These are phyloP conservation scores for Pontederia crassipes DNA, from an alignment of 176 grass and related monocot genomes.

Conservation along the genomic window DNA sequence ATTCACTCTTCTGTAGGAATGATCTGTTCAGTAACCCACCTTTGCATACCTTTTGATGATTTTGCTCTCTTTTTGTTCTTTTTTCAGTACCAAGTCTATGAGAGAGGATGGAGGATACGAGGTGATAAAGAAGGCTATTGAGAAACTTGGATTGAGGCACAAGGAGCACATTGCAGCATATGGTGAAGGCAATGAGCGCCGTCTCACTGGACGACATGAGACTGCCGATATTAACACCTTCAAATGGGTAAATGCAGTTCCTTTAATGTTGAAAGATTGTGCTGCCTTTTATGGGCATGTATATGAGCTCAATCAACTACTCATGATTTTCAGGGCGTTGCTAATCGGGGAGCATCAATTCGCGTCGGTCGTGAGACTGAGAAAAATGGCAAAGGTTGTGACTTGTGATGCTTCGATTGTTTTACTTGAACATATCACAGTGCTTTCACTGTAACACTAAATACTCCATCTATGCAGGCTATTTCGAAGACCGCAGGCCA, in stretches of 20 bases:
- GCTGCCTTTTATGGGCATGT: no score
- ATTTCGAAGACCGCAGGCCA: slow-evolving; percentile 97
- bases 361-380: slow-evolving; percentile 90
- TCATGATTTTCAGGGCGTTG: slow-evolving; percentile 47
- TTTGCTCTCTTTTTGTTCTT: not conserved
- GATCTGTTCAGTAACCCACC: no score
- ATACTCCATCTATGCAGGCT: slow-evolving; percentile 23
- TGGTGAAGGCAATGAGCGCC: slow-evolving; percentile 92
- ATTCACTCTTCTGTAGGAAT: not conserved
- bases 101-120: slow-evolving; percentile 80
- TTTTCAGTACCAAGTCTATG: slow-evolving; percentile 87
- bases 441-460: not conserved
- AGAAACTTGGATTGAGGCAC: slow-evolving; percentile 73
- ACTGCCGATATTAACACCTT: slow-evolving; percentile 95
- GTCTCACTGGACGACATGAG: slow-evolving; percentile 85
- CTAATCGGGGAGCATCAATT: slow-evolving; percentile 86
- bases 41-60: not conserved
- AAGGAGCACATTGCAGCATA: slow-evolving; percentile 88
- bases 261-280: not conserved
- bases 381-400: slow-evolving; percentile 72
- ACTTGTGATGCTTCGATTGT: not conserved
- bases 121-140: slow-evolving; percentile 60
- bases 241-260: slow-evolving; percentile 54
- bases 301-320: not conserved
- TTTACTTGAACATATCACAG: not conserved